phyloP scores from a whole-genome alignment of 2,329 filamentous ascomycete species.

The Fusarium camptoceras region DNA sequence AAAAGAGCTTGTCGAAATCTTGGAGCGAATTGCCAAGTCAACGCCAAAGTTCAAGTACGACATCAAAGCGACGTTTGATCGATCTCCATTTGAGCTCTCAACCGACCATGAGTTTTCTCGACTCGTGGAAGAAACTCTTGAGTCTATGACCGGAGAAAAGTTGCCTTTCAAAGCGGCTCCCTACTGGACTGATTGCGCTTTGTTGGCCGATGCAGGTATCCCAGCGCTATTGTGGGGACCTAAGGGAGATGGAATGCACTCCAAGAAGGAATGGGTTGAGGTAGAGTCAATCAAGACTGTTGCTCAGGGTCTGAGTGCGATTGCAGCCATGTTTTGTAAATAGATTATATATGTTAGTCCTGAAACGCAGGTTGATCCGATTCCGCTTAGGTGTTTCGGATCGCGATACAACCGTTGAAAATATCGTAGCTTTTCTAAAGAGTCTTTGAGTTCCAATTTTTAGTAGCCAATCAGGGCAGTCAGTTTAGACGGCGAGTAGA shows the following conservation, averaged over 20 bases:
- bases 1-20: background rate
- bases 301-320: background rate
- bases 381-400: no score
- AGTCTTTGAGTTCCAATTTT: no score
- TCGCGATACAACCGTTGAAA: no score
- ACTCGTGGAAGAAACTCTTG: background rate
- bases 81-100: background rate
- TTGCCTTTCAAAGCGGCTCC: background rate
- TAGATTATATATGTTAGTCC: background rate
- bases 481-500: no score
- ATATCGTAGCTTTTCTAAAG: no score
- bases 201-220: background rate
- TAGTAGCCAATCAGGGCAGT: no score
- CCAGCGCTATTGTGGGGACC: background rate
- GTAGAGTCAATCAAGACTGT: background rate
- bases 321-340: background rate
- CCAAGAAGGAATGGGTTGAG: background rate
- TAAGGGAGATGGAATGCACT: background rate
- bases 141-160: background rate
- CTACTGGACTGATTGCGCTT: background rate
- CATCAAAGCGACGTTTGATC: background rate
- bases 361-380: no score
- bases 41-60: background rate
- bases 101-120: background rate
- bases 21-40: background rate